Evolutionary conservation across 2,329 filamentous ascomycete genomes (phyloP).

Genomic region (Gaeumannomyces tritici): DNA sequence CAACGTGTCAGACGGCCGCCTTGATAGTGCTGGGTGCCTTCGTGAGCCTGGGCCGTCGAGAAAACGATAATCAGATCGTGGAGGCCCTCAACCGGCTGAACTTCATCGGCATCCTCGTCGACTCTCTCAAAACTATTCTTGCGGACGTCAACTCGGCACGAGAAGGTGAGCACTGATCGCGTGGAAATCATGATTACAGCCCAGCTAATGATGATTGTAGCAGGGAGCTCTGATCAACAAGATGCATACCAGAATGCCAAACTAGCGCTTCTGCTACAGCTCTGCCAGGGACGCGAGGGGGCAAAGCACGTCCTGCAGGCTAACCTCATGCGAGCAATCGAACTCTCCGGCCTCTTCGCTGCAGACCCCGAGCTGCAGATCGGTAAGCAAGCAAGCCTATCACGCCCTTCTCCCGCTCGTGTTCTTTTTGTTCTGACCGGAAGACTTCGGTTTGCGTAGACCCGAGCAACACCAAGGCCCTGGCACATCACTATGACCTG

Average conservation of each 20-base stretch:
- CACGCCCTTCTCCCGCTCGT: not conserved
- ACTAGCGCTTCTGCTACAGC: slow-evolving; percentile 71
- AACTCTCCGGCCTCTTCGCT: slow-evolving; percentile 74
- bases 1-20: slow-evolving; percentile 74
- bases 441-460: slow-evolving; percentile 28
- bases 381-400: slow-evolving; percentile 25
- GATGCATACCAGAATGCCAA: slow-evolving; percentile 54
- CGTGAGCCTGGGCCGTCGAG: slow-evolving; percentile 61
- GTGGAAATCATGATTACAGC: not conserved
- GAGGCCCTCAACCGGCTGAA: slow-evolving; percentile 77
- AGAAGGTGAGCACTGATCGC: not conserved
- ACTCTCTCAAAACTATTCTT: slow-evolving; percentile 72
- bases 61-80: slow-evolving; percentile 65
- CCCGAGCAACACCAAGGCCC: slow-evolving; percentile 56
- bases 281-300: slow-evolving; percentile 76
- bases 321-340: slow-evolving; percentile 74
- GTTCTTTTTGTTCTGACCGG: not conserved
- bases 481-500: slow-evolving; percentile 76
- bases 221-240: slow-evolving; percentile 30
- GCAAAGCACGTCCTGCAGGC: slow-evolving; percentile 82
- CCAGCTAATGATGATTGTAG: not conserved
- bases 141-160: slow-evolving; percentile 40
- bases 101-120: slow-evolving; percentile 82
- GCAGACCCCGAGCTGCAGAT: slow-evolving; percentile 89
- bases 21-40: slow-evolving; percentile 75